Evolutionary conservation across 176 grass and related monocot species (phyloP).

Genomic region (Carex kokanica): DNA sequence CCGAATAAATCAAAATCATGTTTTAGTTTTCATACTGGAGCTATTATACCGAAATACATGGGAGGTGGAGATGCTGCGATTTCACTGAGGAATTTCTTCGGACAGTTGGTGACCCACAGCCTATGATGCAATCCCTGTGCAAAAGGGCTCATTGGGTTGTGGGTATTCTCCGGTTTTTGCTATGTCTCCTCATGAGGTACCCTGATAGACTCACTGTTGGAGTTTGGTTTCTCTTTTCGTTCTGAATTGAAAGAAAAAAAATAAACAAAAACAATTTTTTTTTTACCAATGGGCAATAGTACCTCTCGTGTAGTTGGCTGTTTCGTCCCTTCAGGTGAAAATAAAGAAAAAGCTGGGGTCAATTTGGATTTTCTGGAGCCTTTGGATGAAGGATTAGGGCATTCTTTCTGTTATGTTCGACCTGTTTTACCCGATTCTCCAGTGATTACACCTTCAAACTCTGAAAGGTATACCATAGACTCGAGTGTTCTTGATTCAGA

Average conservation of each 20-base stretch:
- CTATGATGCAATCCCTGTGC: constrained; percentile 49
- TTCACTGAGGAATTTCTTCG: constrained; percentile 39
- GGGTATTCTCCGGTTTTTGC: constrained; percentile 39
- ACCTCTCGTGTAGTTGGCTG: constrained; percentile 84
- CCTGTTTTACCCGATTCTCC: constrained; percentile 60
- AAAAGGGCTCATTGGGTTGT: constrained; percentile 38
- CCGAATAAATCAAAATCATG: constrained; percentile 20
- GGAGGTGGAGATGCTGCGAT: constrained; percentile 21
- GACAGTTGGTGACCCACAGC: constrained; percentile 30
- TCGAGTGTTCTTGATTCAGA: constrained; percentile 75
- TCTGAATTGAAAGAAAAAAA: constrained; percentile 24
- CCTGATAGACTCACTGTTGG: constrained; percentile 39
- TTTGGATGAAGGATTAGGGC: constrained; percentile 77
- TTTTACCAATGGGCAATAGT: constrained; percentile 66
- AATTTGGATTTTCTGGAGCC: constrained; percentile 76
- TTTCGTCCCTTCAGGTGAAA: constrained; percentile 55
- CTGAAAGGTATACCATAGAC: constrained; percentile 78
- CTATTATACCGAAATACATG: neutral
- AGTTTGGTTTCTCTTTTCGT: constrained; percentile 36
- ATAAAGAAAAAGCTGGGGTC: constrained; percentile 47
- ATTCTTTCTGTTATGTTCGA: constrained; percentile 89
- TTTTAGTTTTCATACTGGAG: constrained; percentile 26
- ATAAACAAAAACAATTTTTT: neutral
- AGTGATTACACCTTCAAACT: constrained; percentile 71
- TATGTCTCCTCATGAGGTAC: constrained; percentile 48